phyloP scores from a whole-genome alignment of 345 rosid species.

The Tarenaya hassleriana region DNA sequence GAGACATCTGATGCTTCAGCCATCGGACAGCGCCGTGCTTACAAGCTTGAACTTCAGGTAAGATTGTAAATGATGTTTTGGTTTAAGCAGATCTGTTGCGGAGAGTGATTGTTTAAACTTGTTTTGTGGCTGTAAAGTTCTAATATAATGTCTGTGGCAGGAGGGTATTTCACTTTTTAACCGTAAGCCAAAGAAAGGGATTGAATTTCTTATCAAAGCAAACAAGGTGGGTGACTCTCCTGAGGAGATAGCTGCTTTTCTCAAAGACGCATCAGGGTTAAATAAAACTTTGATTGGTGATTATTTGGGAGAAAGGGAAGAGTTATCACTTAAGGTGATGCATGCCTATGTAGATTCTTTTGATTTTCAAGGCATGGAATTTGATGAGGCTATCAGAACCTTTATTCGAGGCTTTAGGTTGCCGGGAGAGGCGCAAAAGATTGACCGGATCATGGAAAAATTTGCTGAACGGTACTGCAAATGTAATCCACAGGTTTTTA shows the following conservation, averaged over 20 bases:
- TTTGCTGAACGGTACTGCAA: conserved; percentile 64
- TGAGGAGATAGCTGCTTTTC: conserved; percentile 71
- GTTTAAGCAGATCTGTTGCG: conserved; percentile 3
- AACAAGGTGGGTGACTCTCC: conserved; percentile 68
- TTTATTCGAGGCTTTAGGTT: conserved; percentile 77
- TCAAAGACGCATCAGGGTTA: conserved; percentile 59
- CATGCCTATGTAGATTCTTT: conserved; percentile 89
- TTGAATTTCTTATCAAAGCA: conserved; percentile 61
- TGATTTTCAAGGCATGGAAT: conserved; percentile 63
- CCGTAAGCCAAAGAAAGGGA: conserved; percentile 73
- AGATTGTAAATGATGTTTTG: conserved; percentile 17
- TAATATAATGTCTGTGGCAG: conserved; percentile 46
- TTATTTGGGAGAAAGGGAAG: conserved; percentile 86
- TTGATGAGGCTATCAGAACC: conserved; percentile 81
- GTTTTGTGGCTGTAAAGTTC: conserved; percentile 10
- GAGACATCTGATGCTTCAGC: conserved; percentile 64
- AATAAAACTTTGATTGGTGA: conserved; percentile 78
- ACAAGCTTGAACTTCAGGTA: conserved; percentile 88
- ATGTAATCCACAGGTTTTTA: conserved; percentile 59
- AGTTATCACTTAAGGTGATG: conserved; percentile 72
- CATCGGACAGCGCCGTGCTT: conserved; percentile 79
- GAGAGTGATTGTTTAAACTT: conserved; percentile 3
- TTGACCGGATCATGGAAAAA: conserved; percentile 91
- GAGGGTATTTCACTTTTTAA: conserved; percentile 81
- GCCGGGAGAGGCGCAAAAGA: conserved; percentile 93